Evolutionary conservation across 2,329 filamentous ascomycete species (phyloP), one percentile per base, ranked within the genome.

Genomic region (Tolypocladium paradoxum): DNA sequence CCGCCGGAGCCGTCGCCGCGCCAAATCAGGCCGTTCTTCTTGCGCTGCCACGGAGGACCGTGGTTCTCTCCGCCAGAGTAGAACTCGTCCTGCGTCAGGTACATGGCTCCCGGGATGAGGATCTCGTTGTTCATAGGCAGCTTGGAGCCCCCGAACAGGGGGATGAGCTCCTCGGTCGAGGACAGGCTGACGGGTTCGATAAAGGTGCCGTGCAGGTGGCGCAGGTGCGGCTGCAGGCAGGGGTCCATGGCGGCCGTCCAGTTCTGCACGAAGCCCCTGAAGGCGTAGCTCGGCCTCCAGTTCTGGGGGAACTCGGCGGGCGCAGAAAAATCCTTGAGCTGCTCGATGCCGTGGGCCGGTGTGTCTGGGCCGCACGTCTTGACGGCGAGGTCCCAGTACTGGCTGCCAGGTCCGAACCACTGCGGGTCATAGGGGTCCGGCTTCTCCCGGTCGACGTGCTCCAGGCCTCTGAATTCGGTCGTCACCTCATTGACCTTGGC

Each of bases 1-100:
- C 82, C 83, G 3, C 83, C 84, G 8, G 82, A 84, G 3, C 79
- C 82, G 2, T 81, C 78, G 47, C 84, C 84, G 37, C 84, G 80
- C 84, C 84, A 87, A 36, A 84, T 69, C 47, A 83, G 67, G 4
- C 68, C 71, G 52, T 78, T 72, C 31, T 68, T 68, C 66, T 87
- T 87, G 35, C 74, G 64, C 4, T 72, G 66, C 84, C 84, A 87
- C 6, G 70, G 64, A 14, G 77, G 70, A 46, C 84, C 83, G 53
- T 77, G 77, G 9, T 68, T 68, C 8, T 72, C 64, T 51, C 79
- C 76, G 51, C 83, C 83, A 1, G 74, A 76, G 65, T 85, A 85
- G 47, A 78, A 75, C 7, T 73, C 70, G 60, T 85, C 78, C 9
- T 76, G 67, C 20, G 74, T 74, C 56, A 83, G 77, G 61, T 87